Base-by-base conservation (phyloP, 2,329 filamentous ascomycete genomes). In the Aspergillus luchuensis region DNA sequence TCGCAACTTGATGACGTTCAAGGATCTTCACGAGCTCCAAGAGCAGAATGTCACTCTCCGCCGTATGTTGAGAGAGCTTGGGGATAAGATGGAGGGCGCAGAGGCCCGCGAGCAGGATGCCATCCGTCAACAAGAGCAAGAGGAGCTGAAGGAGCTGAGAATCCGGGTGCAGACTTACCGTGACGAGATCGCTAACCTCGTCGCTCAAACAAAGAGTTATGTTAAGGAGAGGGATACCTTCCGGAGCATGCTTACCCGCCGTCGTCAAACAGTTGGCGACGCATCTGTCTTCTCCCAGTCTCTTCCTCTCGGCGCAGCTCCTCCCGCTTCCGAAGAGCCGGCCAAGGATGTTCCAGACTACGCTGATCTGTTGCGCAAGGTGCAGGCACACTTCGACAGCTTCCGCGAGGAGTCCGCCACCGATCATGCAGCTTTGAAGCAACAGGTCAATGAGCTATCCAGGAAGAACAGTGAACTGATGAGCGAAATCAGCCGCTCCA, bases 181-280 rank as follows among this genome's bases (percentile, higher is more conserved):
- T 60, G 94, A 97, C 65, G 92, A 97, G 73, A 87, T 96, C 56
- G 87, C 89, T 67, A 90, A 90, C 11, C 89, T 97, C 66, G 87
- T 90, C 47, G 87, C 90, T 30, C 91, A 93, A 59, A 91, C 92
- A 65, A 91, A 97, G 80, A 96, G 91, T 74, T 97, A 96, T 75
- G 92, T 95, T 73, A 91, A 92, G 69, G 95, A 99, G 79, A 89
- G 95, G 63, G 94, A 99, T 73, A 97, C 97, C 87, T 98, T 97
- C 88, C 89, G 94, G 21, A 92, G 93, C 56, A 93, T 98, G 81
- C 85, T 97, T 30, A 91, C 94, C 67, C 91, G 95, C 63, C 84
- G 87, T 60, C 86, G 87, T 17, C 85, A 87, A 76, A 88, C 78
- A 74, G 82, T 71, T 71, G 84, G 72, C 72, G 85, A 73, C 45